Base-by-base conservation (phyloP, 768 basidiomycete species). In the Tephrocybe sp. region DNA sequence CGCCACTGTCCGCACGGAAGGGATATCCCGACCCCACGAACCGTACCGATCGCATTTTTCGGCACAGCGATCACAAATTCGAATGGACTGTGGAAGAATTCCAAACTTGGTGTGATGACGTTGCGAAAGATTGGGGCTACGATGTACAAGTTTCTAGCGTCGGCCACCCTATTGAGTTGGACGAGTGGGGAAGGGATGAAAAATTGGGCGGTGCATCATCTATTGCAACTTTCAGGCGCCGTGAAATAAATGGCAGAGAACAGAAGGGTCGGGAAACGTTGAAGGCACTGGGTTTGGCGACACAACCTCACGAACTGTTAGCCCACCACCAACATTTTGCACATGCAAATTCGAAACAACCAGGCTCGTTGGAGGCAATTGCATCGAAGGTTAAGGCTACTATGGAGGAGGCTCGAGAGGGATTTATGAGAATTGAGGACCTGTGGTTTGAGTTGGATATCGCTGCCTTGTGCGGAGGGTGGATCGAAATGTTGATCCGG, bases 31-130 rank as follows among this genome's bases (percentile, higher is more conserved):
- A 95, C 65, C 91, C 93, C 2, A 93, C 91, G 0, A 71, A 75
- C 12, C 79, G 87, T 15, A 93, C 90, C 0, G 61, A 77, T 39
- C 80, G 92, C 1, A 65, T 87, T 24, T 94, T 93, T 70, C 76
- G 92, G 18, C 90, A 95, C 61, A 51, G 67, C 19, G 92, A 94
- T 56, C 92, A 96, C 66, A 87, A 92, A 57, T 92, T 94, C 54
- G 92, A 96, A 64, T 95, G 89, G 87, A 93, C 90, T 0, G 62
- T 67, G 0, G 79, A 81, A 2, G 92, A 95, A 59, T 96, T 92
- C 61, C 58, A 62, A 16, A 57, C 55, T 13, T 89, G 86, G 82
- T 92, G 90, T 60, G 54, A 66, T 9, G 61, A 59, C 0, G 70
- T 68, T 2, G 89, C 86, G 0, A 61, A 60, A 4, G 74, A 80